Conservation (phyloP, 1,284 basidiomycete genomes). For the Gastroboletus turbinatus region DNA sequence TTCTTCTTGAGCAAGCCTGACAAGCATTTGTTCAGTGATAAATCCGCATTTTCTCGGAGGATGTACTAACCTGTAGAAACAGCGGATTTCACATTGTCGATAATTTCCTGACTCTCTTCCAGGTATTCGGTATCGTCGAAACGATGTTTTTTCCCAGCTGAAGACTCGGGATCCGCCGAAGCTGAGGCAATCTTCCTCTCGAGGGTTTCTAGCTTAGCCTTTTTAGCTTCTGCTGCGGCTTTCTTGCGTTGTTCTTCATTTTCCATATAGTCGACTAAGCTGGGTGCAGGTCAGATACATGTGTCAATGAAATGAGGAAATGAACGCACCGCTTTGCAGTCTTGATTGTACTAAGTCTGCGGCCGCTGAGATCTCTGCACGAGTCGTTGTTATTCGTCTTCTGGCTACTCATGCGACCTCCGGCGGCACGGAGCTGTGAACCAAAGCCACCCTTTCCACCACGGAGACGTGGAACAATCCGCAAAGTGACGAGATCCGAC, state of each 20-base stretch:
- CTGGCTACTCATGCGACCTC: conserved; percentile 95
- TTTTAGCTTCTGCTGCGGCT: conserved; percentile 77
- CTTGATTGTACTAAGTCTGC: conserved; percentile 90
- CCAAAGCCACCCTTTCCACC: conserved; percentile 99
- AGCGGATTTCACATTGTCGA: conserved; percentile 89
- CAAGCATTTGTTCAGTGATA: conserved; percentile 8
- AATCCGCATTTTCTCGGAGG: background rate
- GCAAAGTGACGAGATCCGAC: conserved; percentile 52
- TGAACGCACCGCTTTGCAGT: conserved; percentile 84
- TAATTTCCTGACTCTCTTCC: conserved; percentile 90
- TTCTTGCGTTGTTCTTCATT: conserved; percentile 81
- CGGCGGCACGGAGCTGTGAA: conserved; percentile 92
- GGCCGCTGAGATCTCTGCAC: conserved; percentile 89
- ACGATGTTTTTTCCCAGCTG: conserved; percentile 79
- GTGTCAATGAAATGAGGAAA: background rate
- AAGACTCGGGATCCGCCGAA: conserved; percentile 45
- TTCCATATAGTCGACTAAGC: conserved; percentile 88
- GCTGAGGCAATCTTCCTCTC: conserved; percentile 79
- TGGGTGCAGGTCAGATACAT: conserved; percentile 35
- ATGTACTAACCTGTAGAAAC: conserved; percentile 68
- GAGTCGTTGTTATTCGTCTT: conserved; percentile 96
- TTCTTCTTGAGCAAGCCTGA: conserved; percentile 80
- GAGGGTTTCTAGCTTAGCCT: conserved; percentile 82
- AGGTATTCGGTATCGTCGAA: conserved; percentile 92
- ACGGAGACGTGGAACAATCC: conserved; percentile 67